A percentile compares a stretch with the other conserved stretches of the same genome.
These are phyloP conservation scores for Spatholobus suberectus DNA, from an alignment of 306 rosid species.

Conservation along the genomic window DNA sequence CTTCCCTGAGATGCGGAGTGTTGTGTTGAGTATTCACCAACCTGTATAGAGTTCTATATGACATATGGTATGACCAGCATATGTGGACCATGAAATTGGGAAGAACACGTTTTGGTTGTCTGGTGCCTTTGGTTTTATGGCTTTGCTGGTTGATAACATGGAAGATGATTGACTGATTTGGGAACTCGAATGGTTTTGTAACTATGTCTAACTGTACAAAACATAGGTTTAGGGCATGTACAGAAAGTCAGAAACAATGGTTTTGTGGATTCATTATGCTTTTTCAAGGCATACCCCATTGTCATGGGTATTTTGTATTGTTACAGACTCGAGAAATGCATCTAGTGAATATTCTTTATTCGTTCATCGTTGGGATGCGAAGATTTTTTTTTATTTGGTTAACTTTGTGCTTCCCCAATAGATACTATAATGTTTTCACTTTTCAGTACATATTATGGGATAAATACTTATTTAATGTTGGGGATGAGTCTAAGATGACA, in stretches of 20 bases:
- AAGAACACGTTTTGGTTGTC: constrained; percentile 22
- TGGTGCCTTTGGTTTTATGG: constrained; percentile 31
- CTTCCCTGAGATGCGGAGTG: constrained; percentile 85
- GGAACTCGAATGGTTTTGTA: constrained; percentile 14
- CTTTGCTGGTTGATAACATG: neutral
- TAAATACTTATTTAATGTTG: neutral
- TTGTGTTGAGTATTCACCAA: constrained; percentile 66
- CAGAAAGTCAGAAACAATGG: constrained; percentile 41
- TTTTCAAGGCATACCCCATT: constrained; percentile 39
- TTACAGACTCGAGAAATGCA: constrained; percentile 30
- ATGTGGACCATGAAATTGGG: constrained; percentile 40
- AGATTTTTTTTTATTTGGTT: neutral
- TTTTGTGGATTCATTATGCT: constrained; percentile 28
- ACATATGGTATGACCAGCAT: constrained; percentile 14
- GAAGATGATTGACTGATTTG: neutral
- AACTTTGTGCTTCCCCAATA: neutral
- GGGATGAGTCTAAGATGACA: no score
- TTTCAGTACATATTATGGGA: neutral
- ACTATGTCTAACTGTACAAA: constrained; percentile 38
- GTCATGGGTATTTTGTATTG: constrained; percentile 49
- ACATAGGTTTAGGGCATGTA: constrained; percentile 55
- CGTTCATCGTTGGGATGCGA: constrained; percentile 20
- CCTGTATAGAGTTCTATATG: constrained; percentile 49
- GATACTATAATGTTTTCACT: neutral
- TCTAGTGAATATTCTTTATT: constrained; percentile 46